Conservation (phyloP, 768 basidiomycete species). For the Coprinellus micaceus region DNA sequence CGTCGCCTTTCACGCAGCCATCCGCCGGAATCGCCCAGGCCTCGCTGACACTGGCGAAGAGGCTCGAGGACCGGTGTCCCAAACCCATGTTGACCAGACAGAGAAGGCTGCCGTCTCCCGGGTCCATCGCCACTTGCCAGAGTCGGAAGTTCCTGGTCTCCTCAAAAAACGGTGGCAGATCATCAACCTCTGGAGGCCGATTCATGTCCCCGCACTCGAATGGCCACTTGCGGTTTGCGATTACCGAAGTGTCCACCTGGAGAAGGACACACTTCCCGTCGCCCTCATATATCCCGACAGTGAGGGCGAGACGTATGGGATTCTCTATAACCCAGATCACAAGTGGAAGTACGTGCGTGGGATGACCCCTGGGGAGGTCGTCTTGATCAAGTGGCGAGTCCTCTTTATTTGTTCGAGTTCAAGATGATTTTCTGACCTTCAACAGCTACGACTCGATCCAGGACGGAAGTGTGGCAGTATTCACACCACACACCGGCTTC, state of each 20-base stretch:
- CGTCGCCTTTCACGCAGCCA: constrained; percentile 4
- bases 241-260: constrained; percentile 34
- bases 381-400: constrained; percentile 51
- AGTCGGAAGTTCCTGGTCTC: constrained; percentile 30
- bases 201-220: constrained; percentile 33
- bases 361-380: constrained; percentile 44
- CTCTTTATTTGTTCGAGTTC: background rate
- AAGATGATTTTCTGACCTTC: background rate
- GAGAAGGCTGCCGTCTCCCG: constrained; percentile 29
- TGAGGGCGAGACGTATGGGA: constrained; percentile 48
- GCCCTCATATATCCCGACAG: constrained; percentile 45
- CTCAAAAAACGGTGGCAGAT: constrained; percentile 41
- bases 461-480: constrained; percentile 38
- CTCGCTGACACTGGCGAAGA: constrained; percentile 9
- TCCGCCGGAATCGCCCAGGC: constrained; percentile 15
- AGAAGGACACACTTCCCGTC: constrained; percentile 40
- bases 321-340: constrained; percentile 43
- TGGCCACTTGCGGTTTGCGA: constrained; percentile 40
- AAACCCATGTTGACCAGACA: constrained; percentile 40
- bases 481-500: constrained; percentile 52
- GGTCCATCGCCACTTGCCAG: constrained; percentile 37
- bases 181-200: constrained; percentile 47
- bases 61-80: constrained; percentile 17
- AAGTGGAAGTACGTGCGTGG: constrained; percentile 50
- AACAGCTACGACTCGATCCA: constrained; percentile 34